Base-by-base conservation (phyloP, 2,329 filamentous ascomycete genomes). In the Escovopsis sp. region DNA sequence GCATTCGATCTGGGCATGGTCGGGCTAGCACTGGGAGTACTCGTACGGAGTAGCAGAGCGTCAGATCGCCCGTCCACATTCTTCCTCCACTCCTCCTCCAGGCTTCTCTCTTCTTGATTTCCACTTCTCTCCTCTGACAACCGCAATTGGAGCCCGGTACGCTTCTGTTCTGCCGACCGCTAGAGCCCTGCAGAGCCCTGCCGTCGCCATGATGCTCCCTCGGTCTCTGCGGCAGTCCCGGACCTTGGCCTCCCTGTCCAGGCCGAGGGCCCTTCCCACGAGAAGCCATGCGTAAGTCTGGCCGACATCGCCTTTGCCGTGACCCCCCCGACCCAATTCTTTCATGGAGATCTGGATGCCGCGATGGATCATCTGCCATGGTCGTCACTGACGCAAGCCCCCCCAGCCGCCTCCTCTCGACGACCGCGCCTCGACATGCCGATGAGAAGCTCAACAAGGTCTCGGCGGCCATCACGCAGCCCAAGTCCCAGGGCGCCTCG, bases 401-500 rank as follows among this genome's bases (percentile, higher is more conserved):
- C n/a, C n/a, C n/a, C n/a, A 71, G 67, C 39, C 69, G 70, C 36
- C 54, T 62, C 41, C 55, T 74, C 35, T 70, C 65, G 28, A 57
- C 62, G 31, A 70, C 71, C 14, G 48, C 66, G 21, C 53, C 64
- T 46, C 58, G 62, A 42, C 62, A 53, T 45, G 49, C 58, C 46
- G 62, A 74, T 40, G 62, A 69, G 31, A 58, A 67, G 48, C 72
- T 94, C 57, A 98, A 98, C 70, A 84, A 75, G 57, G 68, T 88
- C 54, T 94, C 87, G 41, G 66, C 75, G 41, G 59, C 67, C 55
- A 88, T 98, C 64, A 98, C 90, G 18, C 87, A 96, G 63, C 88
- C 87, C 55, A 96, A 94, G 66, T 90, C 88, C 25, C 90, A 98
- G 66, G 90, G 90, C 47, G 90, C 92, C 37, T 96, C 90, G 29